Conservation (phyloP, 2,329 filamentous ascomycete species). For the Xylaria sp. region DNA sequence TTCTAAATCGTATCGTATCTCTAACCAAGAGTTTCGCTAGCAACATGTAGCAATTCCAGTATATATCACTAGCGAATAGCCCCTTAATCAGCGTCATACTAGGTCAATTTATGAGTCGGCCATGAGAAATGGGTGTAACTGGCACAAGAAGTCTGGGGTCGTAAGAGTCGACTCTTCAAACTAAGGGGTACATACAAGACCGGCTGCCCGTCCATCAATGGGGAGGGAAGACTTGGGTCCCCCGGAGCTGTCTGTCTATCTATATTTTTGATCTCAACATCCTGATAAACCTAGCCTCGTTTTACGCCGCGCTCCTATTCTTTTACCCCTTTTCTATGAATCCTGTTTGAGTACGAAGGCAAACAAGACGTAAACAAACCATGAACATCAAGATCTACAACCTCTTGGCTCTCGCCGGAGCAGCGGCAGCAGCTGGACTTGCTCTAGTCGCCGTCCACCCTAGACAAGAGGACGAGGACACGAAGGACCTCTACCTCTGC, state of each 20-base stretch:
- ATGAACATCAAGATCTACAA: constrained; percentile 27
- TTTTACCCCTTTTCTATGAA: not conserved
- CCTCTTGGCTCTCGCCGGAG: constrained; percentile 21
- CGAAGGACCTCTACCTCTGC: constrained; percentile 41
- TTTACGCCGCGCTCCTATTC: not conserved
- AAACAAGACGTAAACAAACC: not conserved
- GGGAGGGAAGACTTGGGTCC: not conserved
- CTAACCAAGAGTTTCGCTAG: constrained; percentile 2
- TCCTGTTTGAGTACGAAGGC: not conserved
- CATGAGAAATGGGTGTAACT: constrained; percentile 3
- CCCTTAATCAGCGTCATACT: constrained; percentile 6
- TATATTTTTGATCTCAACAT: not conserved
- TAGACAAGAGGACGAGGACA: constrained; percentile 37
- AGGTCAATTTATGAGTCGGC: not conserved
- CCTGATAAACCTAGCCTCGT: not conserved
- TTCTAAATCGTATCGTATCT: not conserved
- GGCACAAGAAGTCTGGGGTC: constrained; percentile 14
- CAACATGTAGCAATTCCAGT: not conserved
- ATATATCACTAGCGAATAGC: not conserved
- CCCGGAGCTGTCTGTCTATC: not conserved
- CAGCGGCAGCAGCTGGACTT: not conserved
- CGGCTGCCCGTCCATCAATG: not conserved
- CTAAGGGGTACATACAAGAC: not conserved
- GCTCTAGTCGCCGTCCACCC: not conserved
- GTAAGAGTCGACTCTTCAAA: constrained; percentile 2